These are phyloP conservation scores for Microbotryum saponariae DNA, from an alignment of 1,284 basidiomycete species.

Conservation along the genomic window DNA sequence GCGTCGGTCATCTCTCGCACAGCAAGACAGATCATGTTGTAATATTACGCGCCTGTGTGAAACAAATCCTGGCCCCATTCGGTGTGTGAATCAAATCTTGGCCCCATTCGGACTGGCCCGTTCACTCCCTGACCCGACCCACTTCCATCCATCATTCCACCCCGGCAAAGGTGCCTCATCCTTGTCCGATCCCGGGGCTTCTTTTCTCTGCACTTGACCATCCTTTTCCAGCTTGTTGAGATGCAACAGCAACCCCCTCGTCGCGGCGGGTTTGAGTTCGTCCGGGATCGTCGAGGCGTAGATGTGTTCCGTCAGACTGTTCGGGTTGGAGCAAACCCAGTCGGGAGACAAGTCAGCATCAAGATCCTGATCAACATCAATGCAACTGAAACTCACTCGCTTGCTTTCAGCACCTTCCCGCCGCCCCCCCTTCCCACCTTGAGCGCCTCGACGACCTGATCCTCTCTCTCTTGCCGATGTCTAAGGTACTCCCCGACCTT, in stretches of 20 bases:
- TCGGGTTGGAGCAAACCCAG: neutral
- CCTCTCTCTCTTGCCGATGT: slow-evolving; percentile 74
- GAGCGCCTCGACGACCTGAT: slow-evolving; percentile 63
- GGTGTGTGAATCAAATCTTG: neutral
- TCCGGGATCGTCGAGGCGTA: slow-evolving; percentile 46
- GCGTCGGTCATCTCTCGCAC: neutral
- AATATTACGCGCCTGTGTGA: neutral
- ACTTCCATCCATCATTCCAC: slow-evolving; percentile 11
- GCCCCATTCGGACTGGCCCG: neutral
- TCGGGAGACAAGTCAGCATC: neutral
- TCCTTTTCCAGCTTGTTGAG: slow-evolving; percentile 65
- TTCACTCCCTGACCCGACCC: neutral
- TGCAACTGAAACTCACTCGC: slow-evolving; percentile 37
- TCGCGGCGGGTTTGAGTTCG: slow-evolving; percentile 64
- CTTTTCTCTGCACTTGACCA: slow-evolving; percentile 47
- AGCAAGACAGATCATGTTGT: neutral
- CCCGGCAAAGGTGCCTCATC: neutral
- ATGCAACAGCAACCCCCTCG: slow-evolving; percentile 61
- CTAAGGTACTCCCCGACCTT: slow-evolving; percentile 64
- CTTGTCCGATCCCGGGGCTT: neutral
- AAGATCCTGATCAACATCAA: neutral
- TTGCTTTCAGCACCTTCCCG: slow-evolving; percentile 10
- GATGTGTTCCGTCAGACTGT: slow-evolving; percentile 26
- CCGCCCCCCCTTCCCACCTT: slow-evolving; percentile 15
- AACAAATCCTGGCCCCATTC: neutral